A percentile compares a stretch with the other conserved stretches of the same genome.
Evolutionary conservation across 176 grass and related monocot genomes (phyloP).

Genomic region (Leersia perrieri): DNA sequence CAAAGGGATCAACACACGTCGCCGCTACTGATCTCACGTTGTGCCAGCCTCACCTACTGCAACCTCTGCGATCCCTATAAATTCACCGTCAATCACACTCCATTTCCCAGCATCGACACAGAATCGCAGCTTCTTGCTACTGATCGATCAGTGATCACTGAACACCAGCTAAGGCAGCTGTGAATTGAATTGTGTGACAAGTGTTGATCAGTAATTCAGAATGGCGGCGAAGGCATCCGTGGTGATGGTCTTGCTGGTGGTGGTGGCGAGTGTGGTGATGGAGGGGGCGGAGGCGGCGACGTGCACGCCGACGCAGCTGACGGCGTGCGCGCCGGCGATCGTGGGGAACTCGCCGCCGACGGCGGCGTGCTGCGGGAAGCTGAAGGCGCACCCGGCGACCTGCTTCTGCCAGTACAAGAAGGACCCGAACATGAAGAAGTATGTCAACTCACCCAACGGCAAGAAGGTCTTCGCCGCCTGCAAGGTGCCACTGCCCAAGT

Average conservation of each 20-base stretch:
- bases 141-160: background rate
- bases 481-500: constrained; percentile 38
- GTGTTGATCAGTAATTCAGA: no score
- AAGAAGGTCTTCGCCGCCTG: constrained; percentile 74
- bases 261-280: background rate
- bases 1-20: constrained; percentile 18
- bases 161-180: no score
- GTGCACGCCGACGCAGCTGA: constrained; percentile 68
- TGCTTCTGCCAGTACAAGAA: constrained; percentile 90
- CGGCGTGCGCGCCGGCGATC: constrained; percentile 67
- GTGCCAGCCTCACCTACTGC: constrained; percentile 13
- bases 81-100: background rate
- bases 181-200: no score
- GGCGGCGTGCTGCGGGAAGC: constrained; percentile 62
- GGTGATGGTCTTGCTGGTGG: background rate
- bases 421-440: constrained; percentile 61
- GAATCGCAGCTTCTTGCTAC: background rate
- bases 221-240: constrained; percentile 26
- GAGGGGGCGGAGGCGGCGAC: constrained; percentile 12
- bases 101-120: background rate
- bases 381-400: constrained; percentile 67
- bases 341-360: constrained; percentile 49
- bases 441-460: constrained; percentile 88
- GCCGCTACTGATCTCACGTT: background rate
- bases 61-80: background rate